Conservation (phyloP, 257 asterid genomes). For the Solanum neorickii region DNA sequence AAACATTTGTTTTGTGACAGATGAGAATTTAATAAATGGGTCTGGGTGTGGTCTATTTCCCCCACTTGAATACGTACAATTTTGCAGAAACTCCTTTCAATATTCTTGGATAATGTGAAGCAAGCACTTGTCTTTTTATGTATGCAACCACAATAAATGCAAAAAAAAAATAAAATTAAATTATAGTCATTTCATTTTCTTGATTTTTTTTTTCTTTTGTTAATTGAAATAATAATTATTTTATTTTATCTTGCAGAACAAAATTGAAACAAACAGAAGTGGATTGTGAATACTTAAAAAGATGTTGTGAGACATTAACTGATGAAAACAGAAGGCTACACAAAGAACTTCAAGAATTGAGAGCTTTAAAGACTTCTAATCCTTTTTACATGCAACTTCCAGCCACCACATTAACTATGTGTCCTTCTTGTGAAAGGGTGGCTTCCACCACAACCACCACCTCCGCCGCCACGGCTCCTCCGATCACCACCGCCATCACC, state of each 20-base stretch:
- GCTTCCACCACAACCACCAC: constrained; percentile 31
- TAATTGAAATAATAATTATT: background rate
- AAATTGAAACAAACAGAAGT: constrained; percentile 88
- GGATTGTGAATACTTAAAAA: constrained; percentile 75
- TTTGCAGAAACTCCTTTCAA: background rate
- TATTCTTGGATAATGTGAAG: background rate
- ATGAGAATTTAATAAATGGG: background rate
- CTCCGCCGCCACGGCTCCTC: background rate
- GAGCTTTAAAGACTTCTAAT: constrained; percentile 56
- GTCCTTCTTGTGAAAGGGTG: constrained; percentile 85
- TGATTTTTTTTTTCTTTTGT: background rate
- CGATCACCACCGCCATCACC: background rate
- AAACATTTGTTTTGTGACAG: background rate
- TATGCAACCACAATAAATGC: background rate
- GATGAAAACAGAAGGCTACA: constrained; percentile 67
- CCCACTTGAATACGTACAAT: background rate
- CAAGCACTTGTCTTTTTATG: background rate
- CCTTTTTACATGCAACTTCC: constrained; percentile 70
- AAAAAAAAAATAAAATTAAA: background rate
- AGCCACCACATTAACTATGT: constrained; percentile 83
- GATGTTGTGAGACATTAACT: constrained; percentile 62
- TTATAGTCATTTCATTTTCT: background rate
- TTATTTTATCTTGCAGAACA: constrained; percentile 30
- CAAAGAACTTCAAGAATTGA: constrained; percentile 64
- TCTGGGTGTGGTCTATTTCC: background rate